Evolutionary conservation across 1,284 basidiomycete genomes (phyloP), one percentile per base, ranked within the genome.

Genomic region (Boletus nobilissimus): DNA sequence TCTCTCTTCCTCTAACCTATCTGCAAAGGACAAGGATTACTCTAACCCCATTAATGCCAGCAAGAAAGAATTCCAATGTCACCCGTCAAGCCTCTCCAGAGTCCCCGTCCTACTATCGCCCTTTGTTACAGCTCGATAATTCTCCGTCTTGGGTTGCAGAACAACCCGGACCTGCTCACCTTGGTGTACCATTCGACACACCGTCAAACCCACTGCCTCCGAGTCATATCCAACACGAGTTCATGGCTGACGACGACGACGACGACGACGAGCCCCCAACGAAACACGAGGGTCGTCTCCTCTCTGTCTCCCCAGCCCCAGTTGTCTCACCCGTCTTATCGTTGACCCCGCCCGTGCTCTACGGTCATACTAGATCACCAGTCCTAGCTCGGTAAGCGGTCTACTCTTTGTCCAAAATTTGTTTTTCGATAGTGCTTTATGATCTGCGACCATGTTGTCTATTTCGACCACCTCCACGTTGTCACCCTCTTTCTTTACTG

Each of bases 251-350:
- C 72, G 78, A 80, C 68, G 81, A 81, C 73, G 75, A 80, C 36
- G n/a, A n/a, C n/a, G n/a, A n/a, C n/a, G 79, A 85, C 46, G 75
- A 65, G 57, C 72, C 46, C 70, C 84, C 78, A 40, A 78, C 77
- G 46, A 86, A 86, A 38, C 85, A 86, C 14, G 82, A 86, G 32
- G 85, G 83, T 54, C 79, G 60, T 63, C n/a, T n/a, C n/a, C n/a
- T 84, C 43, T 79, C 82, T 24, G 62, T 62, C n/a, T 68, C 78
- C 6, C 72, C 80, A 18, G 76, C 70, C 2, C 72, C 78, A 29
- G 65, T 78, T n/a, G 46, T 71, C 65, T 77, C 78, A 60, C 78
- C 77, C 24, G 72, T 70, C 54, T 73, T 84, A 72, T 81, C 79
- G 66, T 75, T 57, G 40, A 74, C 76, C n/a, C 80, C 75, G 39